Conservation (phyloP, 192 early-diverging fungal genomes). For the Chytriomyces confervae region DNA sequence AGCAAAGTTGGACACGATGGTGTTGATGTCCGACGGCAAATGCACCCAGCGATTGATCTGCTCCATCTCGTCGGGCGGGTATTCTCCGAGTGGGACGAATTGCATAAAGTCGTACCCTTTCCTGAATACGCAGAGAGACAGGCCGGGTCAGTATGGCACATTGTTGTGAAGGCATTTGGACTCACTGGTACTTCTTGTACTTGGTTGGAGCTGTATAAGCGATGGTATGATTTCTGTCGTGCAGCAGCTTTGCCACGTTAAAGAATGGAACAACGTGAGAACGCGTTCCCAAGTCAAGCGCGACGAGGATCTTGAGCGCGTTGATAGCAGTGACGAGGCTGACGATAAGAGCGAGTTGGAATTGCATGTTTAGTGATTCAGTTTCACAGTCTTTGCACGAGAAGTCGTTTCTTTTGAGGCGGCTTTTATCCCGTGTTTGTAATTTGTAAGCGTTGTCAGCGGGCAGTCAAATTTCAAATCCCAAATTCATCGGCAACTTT, state of each 20-base stretch:
- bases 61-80: too few species aligned
- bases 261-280: constrained; percentile 20
- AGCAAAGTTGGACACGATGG: neutral
- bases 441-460: too few species aligned
- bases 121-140: neutral
- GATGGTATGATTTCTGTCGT: constrained; percentile 8
- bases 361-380: too few species aligned
- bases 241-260: constrained; percentile 1
- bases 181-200: neutral
- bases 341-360: too few species aligned
- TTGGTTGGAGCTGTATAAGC: neutral
- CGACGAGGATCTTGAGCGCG: constrained; percentile 10
- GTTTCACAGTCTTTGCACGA: too few species aligned
- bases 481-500: too few species aligned
- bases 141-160: neutral
- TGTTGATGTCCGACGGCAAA: neutral
- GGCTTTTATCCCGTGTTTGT: too few species aligned
- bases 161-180: neutral
- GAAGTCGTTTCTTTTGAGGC: too few species aligned
- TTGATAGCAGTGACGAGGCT: neutral
- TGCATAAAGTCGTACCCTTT: neutral
- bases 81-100: neutral
- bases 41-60: too few species aligned
- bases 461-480: too few species aligned
- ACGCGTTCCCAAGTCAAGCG: neutral